A percentile compares a stretch with the other conserved stretches of the same genome.
These are phyloP conservation scores for Xylariomycetidae sp. DNA, from an alignment of 2,329 filamentous ascomycete genomes.

Conservation along the genomic window DNA sequence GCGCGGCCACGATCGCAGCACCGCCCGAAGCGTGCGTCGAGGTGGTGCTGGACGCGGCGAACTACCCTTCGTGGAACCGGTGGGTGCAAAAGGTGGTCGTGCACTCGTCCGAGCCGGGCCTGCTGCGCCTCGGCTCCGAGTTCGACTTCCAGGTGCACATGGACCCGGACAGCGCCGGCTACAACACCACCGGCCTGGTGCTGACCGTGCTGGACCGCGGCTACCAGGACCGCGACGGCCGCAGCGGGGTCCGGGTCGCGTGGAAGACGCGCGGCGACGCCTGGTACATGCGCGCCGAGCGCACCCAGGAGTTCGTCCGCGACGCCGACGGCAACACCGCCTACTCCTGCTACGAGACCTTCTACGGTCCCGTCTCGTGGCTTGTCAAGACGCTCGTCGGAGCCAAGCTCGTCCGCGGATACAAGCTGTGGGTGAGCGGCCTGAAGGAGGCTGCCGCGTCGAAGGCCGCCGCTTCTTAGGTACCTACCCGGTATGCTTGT, in stretches of 20 bases:
- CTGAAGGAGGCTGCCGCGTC: constrained; percentile 29
- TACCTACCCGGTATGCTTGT: no score
- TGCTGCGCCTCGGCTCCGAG: constrained; percentile 25
- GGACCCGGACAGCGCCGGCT: constrained; percentile 16
- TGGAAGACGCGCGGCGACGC: constrained; percentile 31
- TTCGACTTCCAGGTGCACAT: constrained; percentile 31
- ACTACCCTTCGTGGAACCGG: constrained; percentile 31
- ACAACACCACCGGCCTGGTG: constrained; percentile 15
- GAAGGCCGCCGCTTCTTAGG: constrained; percentile 1
- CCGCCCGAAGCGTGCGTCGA: constrained; percentile 26
- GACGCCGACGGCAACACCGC: constrained; percentile 27
- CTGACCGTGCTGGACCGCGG: constrained; percentile 29
- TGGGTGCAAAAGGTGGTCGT: constrained; percentile 24
- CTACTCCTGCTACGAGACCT: constrained; percentile 41
- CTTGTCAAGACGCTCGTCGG: constrained; percentile 29
- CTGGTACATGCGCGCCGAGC: constrained; percentile 31
- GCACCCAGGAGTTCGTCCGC: constrained; percentile 37
- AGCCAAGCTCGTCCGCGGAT: constrained; percentile 25
- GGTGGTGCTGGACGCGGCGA: constrained; percentile 23
- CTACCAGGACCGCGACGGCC: constrained; percentile 13
- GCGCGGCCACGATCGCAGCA: constrained; percentile 28
- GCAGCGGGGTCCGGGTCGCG: constrained; percentile 31
- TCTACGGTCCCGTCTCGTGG: constrained; percentile 32
- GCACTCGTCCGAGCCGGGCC: constrained; percentile 9
- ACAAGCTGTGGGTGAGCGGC: constrained; percentile 33